Conservation (phyloP, 495 filamentous ascomycete genomes). For the Daldinia grandis region DNA sequence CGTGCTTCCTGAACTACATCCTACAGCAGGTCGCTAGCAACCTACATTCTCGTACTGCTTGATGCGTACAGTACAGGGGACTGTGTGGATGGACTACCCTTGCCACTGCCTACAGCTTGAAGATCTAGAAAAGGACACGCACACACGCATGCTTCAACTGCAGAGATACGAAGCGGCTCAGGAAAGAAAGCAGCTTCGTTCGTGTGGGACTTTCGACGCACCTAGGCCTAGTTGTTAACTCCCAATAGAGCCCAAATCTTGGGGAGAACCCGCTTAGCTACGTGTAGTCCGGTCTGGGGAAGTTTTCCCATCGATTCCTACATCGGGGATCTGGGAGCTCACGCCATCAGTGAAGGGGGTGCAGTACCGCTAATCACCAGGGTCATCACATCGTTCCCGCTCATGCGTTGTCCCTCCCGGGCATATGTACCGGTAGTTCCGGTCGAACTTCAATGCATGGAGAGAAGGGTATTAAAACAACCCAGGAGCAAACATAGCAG, state of each 20-base stretch:
- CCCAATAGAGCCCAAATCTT: conserved; percentile 44
- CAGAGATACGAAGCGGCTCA: conserved; percentile 43
- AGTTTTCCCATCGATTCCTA: conserved; percentile 39
- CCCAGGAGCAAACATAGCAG: conserved; percentile 29
- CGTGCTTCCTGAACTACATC: conserved; percentile 17
- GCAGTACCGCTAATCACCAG: conserved; percentile 38
- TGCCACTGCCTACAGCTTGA: conserved; percentile 31
- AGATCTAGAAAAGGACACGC: conserved; percentile 42
- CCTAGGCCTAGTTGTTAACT: conserved; percentile 31
- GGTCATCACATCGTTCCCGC: conserved; percentile 42
- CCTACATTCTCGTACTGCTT: conserved; percentile 14
- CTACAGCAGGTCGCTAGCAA: conserved; percentile 25
- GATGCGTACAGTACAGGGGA: conserved; percentile 36
- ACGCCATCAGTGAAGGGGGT: conserved; percentile 36
- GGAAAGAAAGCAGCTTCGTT: conserved; percentile 34
- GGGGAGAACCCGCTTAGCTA: conserved; percentile 41
- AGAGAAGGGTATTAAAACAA: conserved; percentile 14
- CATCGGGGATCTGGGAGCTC: conserved; percentile 41
- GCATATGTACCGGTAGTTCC: conserved; percentile 42
- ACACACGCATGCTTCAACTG: conserved; percentile 42
- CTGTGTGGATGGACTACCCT: conserved; percentile 41
- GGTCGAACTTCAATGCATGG: conserved; percentile 36
- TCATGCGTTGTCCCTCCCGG: conserved; percentile 44
- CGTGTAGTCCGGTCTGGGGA: conserved; percentile 43
- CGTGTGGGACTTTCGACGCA: conserved; percentile 36